Percentiles rank a stretch among this genome's conserved stretches.
Conservation (phyloP, 169 alveolate genomes). For the Plasmodium knowlesi region DNA sequence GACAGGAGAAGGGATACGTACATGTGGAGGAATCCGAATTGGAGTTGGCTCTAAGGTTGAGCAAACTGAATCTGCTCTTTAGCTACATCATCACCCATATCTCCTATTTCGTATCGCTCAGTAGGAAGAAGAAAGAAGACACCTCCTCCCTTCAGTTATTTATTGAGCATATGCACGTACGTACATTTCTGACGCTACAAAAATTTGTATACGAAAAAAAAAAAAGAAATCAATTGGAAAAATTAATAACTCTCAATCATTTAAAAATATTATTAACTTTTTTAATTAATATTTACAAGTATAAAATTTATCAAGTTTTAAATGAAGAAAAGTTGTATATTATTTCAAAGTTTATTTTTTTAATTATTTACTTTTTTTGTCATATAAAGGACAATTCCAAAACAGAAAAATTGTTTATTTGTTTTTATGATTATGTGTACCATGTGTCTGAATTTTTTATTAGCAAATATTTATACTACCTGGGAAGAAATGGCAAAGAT, state of each 20-base stretch:
- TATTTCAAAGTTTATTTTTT: constrained; percentile 22
- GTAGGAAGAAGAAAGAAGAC: neutral
- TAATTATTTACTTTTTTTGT: constrained; percentile 10
- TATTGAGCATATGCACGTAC: constrained; percentile 25
- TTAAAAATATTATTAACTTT: constrained; percentile 23
- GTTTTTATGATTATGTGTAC: constrained; percentile 56
- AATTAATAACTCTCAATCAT: neutral
- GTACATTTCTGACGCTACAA: constrained; percentile 34
- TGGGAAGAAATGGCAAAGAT: neutral
- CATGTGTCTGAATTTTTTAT: neutral
- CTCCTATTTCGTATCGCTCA: constrained; percentile 38
- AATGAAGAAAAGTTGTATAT: constrained; percentile 3
- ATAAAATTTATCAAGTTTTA: constrained; percentile 21
- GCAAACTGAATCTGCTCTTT: neutral
- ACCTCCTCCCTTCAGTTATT: neutral
- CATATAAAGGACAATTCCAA: constrained; percentile 4
- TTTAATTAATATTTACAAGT: constrained; percentile 34
- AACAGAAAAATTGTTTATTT: neutral
- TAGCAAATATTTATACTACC: neutral
- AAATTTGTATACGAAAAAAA: constrained; percentile 5
- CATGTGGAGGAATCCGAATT: neutral
- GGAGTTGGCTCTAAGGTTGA: neutral
- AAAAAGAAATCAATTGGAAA: neutral
- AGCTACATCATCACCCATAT: constrained; percentile 49
- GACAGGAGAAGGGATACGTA: neutral